These are phyloP conservation scores for Rhodotorula toruloides DNA, from an alignment of 768 basidiomycete genomes.

Conservation along the genomic window DNA sequence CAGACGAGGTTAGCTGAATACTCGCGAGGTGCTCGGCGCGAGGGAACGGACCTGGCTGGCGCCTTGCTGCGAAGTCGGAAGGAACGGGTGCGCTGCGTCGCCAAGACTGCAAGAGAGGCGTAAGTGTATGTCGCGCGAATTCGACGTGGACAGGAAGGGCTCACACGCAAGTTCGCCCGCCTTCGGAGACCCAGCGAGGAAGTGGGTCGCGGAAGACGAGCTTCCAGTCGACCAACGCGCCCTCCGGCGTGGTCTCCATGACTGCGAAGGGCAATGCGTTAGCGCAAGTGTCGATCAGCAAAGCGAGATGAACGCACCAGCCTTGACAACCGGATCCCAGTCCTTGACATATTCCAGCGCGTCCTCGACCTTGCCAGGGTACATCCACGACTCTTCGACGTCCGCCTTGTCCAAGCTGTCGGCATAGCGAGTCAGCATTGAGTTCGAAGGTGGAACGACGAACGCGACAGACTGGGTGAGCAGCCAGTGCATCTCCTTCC, in stretches of 20 bases:
- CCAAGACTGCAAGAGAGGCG: not conserved
- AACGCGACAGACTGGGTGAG: not conserved
- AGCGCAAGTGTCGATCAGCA: not conserved
- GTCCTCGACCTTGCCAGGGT: constrained; percentile 22
- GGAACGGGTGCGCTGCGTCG: constrained; percentile 42
- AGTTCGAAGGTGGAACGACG: constrained; percentile 36
- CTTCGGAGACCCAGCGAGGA: constrained; percentile 39
- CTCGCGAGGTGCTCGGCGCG: too few species aligned
- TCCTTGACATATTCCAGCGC: constrained; percentile 19
- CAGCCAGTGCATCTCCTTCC: constrained; percentile 29
- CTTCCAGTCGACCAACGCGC: constrained; percentile 41
- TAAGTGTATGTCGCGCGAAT: not conserved
- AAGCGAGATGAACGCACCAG: not conserved
- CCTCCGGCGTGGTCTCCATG: constrained; percentile 2
- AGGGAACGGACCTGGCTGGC: too few species aligned
- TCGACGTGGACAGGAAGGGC: too few species aligned
- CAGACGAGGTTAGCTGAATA: too few species aligned
- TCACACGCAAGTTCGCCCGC: constrained; percentile 4
- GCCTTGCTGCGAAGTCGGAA: constrained; percentile 44
- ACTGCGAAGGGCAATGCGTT: not conserved
- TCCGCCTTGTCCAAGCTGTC: constrained; percentile 25
- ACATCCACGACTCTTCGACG: constrained; percentile 26
- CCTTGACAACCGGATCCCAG: constrained; percentile 40
- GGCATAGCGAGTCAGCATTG: constrained; percentile 33
- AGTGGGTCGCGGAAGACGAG: constrained; percentile 43